Evolutionary conservation across 2,329 filamentous ascomycete genomes (phyloP), one percentile per base, ranked within the genome.

Genomic region (Xenoacremonium recifei): DNA sequence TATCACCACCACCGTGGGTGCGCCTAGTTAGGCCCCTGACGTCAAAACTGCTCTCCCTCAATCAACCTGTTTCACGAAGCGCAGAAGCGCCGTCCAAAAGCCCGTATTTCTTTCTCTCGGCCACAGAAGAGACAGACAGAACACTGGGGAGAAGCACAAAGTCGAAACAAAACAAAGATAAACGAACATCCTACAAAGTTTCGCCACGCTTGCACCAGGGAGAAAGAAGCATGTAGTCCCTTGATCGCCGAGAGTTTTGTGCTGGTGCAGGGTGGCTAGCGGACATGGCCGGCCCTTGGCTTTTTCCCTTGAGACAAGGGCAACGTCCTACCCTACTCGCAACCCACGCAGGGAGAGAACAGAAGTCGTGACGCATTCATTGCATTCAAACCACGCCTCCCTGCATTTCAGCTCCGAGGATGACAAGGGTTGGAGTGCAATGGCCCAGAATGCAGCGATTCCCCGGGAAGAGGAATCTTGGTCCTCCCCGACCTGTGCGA

Each of bases 41-140:
- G 20, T 53, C 48, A 55, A 55, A 57, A 52, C 37, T 35, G 34
- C 43, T 38, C 43, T 45, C 44, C 46, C 46, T 29, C 43, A 42
- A 40, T 25, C 47, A 35, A 43, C 13, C 32, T 35, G 54, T 57
- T 57, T 51, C 54, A 56, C 47, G 21, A 56, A 53, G 47, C 51
- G 50, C 49, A 51, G 49, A 58, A 54, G 44, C 45, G 51, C 35
- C 33, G 6, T 52, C 21, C 27, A 29, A 45, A 27, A 37, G 19
- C 31, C 21, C 17, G 20, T 44, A 34, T 29, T 19, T 18, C 13
- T 18, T 13, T 27, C n/a, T n/a, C n/a, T n/a, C n/a, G n/a, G n/a
- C n/a, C n/a, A n/a, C n/a, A n/a, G n/a, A n/a, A n/a, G n/a, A n/a
- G n/a, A n/a, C n/a, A n/a, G n/a, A n/a, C n/a, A n/a, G n/a, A n/a